Conservation (phyloP, 2,329 filamentous ascomycete species). For the Arthrobotrys sinensis region DNA sequence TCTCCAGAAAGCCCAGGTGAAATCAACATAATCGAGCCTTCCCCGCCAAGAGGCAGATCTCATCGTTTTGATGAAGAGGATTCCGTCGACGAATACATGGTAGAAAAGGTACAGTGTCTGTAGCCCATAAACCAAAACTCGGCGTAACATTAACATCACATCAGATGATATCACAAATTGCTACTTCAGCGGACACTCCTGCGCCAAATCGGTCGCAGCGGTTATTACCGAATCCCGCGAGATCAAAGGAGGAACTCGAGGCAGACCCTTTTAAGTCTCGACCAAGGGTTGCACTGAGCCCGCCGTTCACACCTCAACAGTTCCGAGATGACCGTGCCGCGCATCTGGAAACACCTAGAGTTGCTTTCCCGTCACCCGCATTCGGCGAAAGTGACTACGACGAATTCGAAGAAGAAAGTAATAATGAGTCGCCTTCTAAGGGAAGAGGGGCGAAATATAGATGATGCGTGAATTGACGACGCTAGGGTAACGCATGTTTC, state of each 20-base stretch:
- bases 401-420: constrained; percentile 40
- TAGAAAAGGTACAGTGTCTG: constrained; percentile 61
- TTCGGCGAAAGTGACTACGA: constrained; percentile 43
- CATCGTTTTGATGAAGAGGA: constrained; percentile 43
- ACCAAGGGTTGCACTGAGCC: constrained; percentile 64
- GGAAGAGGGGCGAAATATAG: constrained; percentile 43
- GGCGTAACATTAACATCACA: constrained; percentile 15
- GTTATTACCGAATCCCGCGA: constrained; percentile 35
- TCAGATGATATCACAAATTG: constrained; percentile 54
- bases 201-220: constrained; percentile 39
- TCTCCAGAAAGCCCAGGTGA: constrained; percentile 25
- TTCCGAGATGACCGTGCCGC: constrained; percentile 17
- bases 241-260: constrained; percentile 61
- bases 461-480: constrained; percentile 13
- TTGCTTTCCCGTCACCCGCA: constrained; percentile 24
- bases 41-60: constrained; percentile 5
- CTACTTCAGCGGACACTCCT: constrained; percentile 59
- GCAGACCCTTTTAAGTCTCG: constrained; percentile 65
- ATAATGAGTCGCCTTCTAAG: constrained; percentile 49
- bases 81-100: constrained; percentile 56
- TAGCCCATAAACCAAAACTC: constrained; percentile 3
- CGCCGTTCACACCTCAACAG: constrained; percentile 61
- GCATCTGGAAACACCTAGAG: constrained; percentile 27
- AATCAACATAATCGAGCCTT: background rate
- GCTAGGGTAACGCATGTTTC: background rate